Conservation (phyloP, 2,329 filamentous ascomycete species). For the Arthrobotrys conoides region DNA sequence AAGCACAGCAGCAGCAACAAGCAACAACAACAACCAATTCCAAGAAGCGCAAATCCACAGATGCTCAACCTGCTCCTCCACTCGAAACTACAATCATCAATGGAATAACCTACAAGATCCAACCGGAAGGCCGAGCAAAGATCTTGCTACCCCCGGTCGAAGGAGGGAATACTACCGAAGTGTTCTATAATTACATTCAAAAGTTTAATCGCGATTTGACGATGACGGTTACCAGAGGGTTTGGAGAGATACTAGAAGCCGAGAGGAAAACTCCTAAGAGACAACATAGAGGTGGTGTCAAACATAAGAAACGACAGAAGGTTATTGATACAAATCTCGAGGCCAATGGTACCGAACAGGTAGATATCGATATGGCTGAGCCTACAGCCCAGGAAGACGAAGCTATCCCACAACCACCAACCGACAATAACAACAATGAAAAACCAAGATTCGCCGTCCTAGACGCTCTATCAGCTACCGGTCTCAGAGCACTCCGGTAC, state of each 20-base stretch:
- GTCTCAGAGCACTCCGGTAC: slow-evolving; percentile 90
- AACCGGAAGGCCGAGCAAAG: slow-evolving; percentile 52
- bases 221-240: slow-evolving; percentile 90
- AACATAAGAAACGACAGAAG: slow-evolving; percentile 71
- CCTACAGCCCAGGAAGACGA: slow-evolving; percentile 7
- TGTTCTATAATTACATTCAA: slow-evolving; percentile 99
- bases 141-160: slow-evolving; percentile 23
- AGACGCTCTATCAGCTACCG: slow-evolving; percentile 93
- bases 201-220: slow-evolving; percentile 98
- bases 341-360: slow-evolving; percentile 54
- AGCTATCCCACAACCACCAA: slow-evolving; percentile 5
- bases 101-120: slow-evolving; percentile 42
- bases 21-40: background rate
- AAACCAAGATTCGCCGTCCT: slow-evolving; percentile 80
- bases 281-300: slow-evolving; percentile 66
- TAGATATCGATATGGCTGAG: slow-evolving; percentile 52
- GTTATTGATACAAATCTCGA: slow-evolving; percentile 64
- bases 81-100: slow-evolving; percentile 40
- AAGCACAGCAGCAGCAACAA: slow-evolving; percentile 1
- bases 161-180: slow-evolving; percentile 70
- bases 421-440: background rate
- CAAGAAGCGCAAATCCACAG: slow-evolving; percentile 23
- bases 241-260: slow-evolving; percentile 78
- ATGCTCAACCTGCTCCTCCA: background rate
- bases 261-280: slow-evolving; percentile 68